These are phyloP conservation scores for Pleurotus tuber-regium DNA, from an alignment of 768 basidiomycete genomes.

Conservation along the genomic window DNA sequence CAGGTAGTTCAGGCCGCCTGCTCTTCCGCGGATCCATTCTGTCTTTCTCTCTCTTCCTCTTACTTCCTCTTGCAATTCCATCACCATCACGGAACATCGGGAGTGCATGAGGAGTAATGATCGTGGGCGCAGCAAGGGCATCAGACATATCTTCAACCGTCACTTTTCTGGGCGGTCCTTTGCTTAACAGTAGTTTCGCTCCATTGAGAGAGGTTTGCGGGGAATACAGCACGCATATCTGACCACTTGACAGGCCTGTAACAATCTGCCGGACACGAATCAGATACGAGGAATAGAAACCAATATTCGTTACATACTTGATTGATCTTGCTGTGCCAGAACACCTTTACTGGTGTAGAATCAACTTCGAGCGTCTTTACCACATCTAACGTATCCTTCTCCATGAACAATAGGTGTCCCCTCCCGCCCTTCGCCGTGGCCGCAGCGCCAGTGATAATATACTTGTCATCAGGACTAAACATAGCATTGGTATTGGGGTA, in stretches of 20 bases:
- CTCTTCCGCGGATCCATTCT: constrained; percentile 89
- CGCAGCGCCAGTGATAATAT: constrained; percentile 81
- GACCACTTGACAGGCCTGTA: constrained; percentile 82
- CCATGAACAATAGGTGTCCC: constrained; percentile 74
- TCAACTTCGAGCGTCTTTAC: constrained; percentile 67
- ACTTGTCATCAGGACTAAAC: constrained; percentile 93
- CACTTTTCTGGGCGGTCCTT: constrained; percentile 79
- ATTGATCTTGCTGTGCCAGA: constrained; percentile 98
- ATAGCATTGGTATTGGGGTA: constrained; percentile 93
- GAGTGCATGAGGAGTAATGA: constrained; percentile 88
- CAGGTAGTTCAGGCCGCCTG: constrained; percentile 86
- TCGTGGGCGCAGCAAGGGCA: constrained; percentile 80
- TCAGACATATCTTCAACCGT: constrained; percentile 89
- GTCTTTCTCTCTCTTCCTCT: constrained; percentile 89
- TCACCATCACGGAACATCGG: constrained; percentile 90
- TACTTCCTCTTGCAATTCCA: constrained; percentile 66
- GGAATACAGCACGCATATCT: constrained; percentile 90
- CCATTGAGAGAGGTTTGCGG: constrained; percentile 88
- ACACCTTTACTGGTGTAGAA: constrained; percentile 82
- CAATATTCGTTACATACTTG: constrained; percentile 54
- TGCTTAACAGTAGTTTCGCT: constrained; percentile 84
- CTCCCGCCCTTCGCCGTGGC: constrained; percentile 62
- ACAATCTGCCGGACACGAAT: constrained; percentile 58
- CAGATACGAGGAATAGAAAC: constrained; percentile 3
- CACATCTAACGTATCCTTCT: constrained; percentile 65